Evolutionary conservation across 2,329 filamentous ascomycete genomes (phyloP).

Genomic region (Chaetomium globosum): DNA sequence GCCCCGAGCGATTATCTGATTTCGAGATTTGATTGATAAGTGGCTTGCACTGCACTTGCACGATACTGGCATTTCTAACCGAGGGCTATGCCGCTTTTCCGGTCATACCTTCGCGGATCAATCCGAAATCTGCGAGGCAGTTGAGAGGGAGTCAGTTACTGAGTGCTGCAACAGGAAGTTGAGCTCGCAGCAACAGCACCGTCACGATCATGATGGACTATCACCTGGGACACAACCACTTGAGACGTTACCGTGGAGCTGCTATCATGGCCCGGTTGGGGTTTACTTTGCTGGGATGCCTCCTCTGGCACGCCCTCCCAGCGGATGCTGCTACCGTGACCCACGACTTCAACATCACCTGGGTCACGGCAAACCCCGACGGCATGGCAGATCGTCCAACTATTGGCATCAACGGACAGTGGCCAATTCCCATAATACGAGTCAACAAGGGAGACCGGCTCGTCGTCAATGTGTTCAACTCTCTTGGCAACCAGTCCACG

Average conservation of each 20-base stretch:
- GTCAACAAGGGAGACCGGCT: slow-evolving; percentile 65
- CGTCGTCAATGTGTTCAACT: slow-evolving; percentile 61
- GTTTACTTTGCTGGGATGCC: slow-evolving; percentile 9
- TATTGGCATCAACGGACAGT: slow-evolving; percentile 76
- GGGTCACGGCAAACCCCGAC: slow-evolving; percentile 74
- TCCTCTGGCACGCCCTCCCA: slow-evolving; percentile 23
- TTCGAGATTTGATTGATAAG: slow-evolving; percentile 33
- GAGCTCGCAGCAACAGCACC: neutral
- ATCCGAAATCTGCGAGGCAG: neutral
- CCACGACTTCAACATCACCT: slow-evolving; percentile 70
- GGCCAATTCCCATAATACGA: slow-evolving; percentile 70
- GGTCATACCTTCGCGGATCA: neutral
- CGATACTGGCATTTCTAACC: too few species aligned
- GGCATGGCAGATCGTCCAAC: slow-evolving; percentile 63
- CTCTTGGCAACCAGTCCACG: slow-evolving; percentile 63
- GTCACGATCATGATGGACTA: slow-evolving; percentile 16
- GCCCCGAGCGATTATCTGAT: slow-evolving; percentile 17
- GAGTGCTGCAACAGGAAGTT: neutral
- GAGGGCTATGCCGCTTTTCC: neutral
- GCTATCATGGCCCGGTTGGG: slow-evolving; percentile 5
- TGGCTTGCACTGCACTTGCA: slow-evolving; percentile 8
- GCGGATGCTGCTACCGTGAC: slow-evolving; percentile 50
- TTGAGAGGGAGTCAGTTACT: neutral
- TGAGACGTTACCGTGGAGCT: neutral
- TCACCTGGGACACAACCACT: neutral